Base-by-base conservation (phyloP, 768 basidiomycete genomes). In the Lentinula edodes region DNA sequence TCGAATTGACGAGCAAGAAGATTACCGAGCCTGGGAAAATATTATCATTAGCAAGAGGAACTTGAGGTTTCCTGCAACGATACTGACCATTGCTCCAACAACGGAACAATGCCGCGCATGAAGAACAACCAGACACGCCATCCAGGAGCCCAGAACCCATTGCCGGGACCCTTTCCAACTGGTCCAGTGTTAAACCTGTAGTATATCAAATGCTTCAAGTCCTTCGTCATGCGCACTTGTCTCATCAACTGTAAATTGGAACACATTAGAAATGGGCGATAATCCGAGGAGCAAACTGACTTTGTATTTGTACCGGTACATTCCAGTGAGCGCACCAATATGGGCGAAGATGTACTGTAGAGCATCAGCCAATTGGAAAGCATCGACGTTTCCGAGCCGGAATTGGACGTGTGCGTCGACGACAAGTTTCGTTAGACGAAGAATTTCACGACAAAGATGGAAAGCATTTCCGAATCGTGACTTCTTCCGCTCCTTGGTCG, bases 271-370 rank as follows among this genome's bases (percentile, higher is more conserved):
- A 61, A 63, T 61, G 23, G 39, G 45, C 56, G 43, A 41, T 20
- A 36, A 34, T 20, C 23, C 35, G n/a, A 34, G 35, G 12, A 56
- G 23, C 23, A 3, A 12, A 43, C 80, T 9, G 62, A 89, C 89
- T 85, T 98, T 98, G 81, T 99, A 99, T 80, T 98, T 98, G 81
- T 98, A 98, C 34, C 96, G 88, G 77, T 99, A 99, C 97, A 99
- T 99, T 67, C 97, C 97, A 4, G 97, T 99, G 66, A 99, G 78
- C 32, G 97, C 96, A 70, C 97, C 97, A 61, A 99, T 93, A 70
- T 99, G 97, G 1, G 85, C 90, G 68, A 98, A 98, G 69, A 94
- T 96, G 74, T 98, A 99, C 73, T 99, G 97, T 23, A 99, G 79
- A 0, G 97, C 97, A 66, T 99, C 97, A 16, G 97, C 97, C 53